phyloP scores from a whole-genome alignment of 192 early-diverging fungal genomes.

The Podila horticola region DNA sequence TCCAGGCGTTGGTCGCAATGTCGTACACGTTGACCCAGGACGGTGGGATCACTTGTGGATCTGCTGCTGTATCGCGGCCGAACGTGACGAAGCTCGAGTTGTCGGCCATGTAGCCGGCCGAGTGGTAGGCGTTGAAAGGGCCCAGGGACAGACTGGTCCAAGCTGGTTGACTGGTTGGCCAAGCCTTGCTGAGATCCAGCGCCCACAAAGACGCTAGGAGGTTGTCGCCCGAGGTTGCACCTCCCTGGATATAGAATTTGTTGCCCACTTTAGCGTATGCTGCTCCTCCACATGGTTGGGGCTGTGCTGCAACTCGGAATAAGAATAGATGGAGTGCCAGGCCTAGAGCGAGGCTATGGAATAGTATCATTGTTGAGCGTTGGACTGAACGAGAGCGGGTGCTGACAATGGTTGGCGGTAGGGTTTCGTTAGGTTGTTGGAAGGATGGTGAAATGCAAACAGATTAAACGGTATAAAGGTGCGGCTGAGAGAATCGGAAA shows the following conservation, averaged over 20 bases:
- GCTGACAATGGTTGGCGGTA: no score
- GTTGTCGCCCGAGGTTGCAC: conserved; percentile 17
- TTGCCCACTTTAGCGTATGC: conserved; percentile 23
- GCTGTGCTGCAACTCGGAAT: conserved; percentile 2
- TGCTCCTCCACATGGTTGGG: conserved; percentile 31
- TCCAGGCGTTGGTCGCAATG: conserved; percentile 17
- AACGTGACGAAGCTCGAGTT: conserved; percentile 37
- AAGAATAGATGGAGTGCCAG: no score
- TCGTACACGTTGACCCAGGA: conserved; percentile 32
- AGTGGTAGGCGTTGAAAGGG: conserved; percentile 39
- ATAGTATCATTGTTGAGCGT: no score
- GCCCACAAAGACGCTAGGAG: conserved; percentile 20
- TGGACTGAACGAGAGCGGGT: no score
- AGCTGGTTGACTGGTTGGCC: conserved; percentile 26
- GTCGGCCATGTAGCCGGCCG: conserved; percentile 35
- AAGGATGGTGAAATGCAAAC: no score
- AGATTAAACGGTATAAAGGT: background rate
- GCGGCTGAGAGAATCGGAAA: background rate
- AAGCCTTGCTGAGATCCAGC: conserved; percentile 24
- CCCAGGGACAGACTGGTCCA: conserved; percentile 25
- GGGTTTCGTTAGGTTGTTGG: no score
- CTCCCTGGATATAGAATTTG: conserved; percentile 37
- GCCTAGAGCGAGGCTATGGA: no score
- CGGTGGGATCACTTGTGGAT: background rate
- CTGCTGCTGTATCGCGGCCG: conserved; percentile 35